phyloP scores from a whole-genome alignment of 2,329 filamentous ascomycete species.

The Neonectria sp. region DNA sequence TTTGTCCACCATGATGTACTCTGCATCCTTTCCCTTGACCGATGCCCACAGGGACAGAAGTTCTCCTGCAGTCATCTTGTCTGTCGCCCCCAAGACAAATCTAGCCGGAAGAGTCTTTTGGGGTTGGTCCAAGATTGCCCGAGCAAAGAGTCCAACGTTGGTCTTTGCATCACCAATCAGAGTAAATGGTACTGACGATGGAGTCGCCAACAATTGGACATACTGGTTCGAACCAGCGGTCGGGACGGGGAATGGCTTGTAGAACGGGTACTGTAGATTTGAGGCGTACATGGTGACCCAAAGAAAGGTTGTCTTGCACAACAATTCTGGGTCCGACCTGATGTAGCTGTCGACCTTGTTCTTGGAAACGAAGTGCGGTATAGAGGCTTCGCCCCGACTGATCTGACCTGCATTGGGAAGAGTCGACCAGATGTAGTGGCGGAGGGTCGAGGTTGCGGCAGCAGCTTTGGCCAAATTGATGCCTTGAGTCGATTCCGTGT shows the following conservation, averaged over 20 bases:
- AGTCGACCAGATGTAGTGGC: constrained; percentile 64
- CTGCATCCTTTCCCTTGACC: constrained; percentile 42
- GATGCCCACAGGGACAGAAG: constrained; percentile 51
- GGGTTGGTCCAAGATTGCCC: constrained; percentile 51
- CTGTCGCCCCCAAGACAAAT: constrained; percentile 49
- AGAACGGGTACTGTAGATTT: constrained; percentile 47
- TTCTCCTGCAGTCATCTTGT: constrained; percentile 44
- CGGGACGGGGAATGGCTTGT: constrained; percentile 28
- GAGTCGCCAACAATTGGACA: constrained; percentile 48
- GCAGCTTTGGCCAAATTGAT: constrained; percentile 61
- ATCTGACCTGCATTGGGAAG: constrained; percentile 54
- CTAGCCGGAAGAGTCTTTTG: constrained; percentile 46
- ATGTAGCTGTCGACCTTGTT: constrained; percentile 58
- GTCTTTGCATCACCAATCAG: constrained; percentile 49
- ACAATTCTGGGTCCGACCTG: constrained; percentile 50
- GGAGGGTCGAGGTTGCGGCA: constrained; percentile 51
- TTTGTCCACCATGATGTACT: constrained; percentile 45
- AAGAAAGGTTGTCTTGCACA: constrained; percentile 58
- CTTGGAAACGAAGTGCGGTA: constrained; percentile 62
- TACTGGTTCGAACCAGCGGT: constrained; percentile 38
- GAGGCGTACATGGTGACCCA: constrained; percentile 54
- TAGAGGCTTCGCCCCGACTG: constrained; percentile 50
- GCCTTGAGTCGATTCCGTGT: constrained; percentile 56
- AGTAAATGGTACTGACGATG: constrained; percentile 46
- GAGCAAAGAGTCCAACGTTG: constrained; percentile 53